Conservation (phyloP, 78 protist genomes). For the Capsaspora owczarzaki region DNA sequence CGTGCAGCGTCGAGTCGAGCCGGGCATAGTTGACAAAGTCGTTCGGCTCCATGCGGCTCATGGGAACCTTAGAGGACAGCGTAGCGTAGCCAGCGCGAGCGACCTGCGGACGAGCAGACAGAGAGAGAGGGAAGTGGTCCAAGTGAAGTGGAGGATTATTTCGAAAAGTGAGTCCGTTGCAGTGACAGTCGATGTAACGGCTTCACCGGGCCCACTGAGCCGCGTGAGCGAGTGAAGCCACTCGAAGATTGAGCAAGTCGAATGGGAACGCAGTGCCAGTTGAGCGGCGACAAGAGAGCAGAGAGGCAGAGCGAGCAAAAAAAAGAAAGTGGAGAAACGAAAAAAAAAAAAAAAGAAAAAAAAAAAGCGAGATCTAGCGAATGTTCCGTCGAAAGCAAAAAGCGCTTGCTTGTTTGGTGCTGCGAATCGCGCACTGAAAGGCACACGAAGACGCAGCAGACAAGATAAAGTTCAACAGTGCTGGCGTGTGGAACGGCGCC, state of each 20-base stretch:
- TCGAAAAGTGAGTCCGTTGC: not conserved
- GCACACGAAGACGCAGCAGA: too few species aligned
- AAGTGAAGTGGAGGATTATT: not conserved
- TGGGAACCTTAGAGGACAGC: slow-evolving; percentile 12
- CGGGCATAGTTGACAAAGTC: slow-evolving; percentile 25
- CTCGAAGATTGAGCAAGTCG: not conserved
- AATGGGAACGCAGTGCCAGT: not conserved
- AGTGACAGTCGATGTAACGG: not conserved
- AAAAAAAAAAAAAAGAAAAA: too few species aligned
- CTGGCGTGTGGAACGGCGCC: too few species aligned
- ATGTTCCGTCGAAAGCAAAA: not conserved
- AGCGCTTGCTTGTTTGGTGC: too few species aligned
- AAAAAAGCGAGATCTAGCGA: not conserved
- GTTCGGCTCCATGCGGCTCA: slow-evolving; percentile 44
- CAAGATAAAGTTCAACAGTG: too few species aligned
- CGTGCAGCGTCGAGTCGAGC: slow-evolving; percentile 24
- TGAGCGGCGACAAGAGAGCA: not conserved
- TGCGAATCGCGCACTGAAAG: too few species aligned
- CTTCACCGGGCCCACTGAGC: not conserved
- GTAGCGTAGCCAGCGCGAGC: too few species aligned
- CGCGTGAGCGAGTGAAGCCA: not conserved
- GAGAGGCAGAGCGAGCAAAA: not conserved
- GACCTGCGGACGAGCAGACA: too few species aligned
- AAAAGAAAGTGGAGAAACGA: too few species aligned
- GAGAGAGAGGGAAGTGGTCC: not conserved